Evolutionary conservation across 352 stramenopile genomes (phyloP).

Genomic region (Phytophthora pistaciae): DNA sequence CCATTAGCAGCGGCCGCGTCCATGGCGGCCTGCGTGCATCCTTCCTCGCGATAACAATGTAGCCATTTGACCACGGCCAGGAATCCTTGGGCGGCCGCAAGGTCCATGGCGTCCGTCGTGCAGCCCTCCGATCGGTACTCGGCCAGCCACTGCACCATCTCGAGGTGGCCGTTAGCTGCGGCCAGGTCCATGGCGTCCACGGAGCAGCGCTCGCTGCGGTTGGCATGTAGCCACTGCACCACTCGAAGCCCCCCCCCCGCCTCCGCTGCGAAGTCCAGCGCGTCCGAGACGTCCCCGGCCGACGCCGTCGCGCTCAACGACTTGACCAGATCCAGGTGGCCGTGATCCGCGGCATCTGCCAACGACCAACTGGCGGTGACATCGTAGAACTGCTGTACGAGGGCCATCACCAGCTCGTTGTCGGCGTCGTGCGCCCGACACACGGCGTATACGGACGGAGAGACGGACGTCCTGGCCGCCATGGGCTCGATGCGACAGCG

Average conservation of each 20-base stretch:
- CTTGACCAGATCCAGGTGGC: slow-evolving; percentile 46
- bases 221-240: slow-evolving; percentile 43
- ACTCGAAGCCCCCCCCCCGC: slow-evolving; percentile 37
- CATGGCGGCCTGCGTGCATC: slow-evolving; percentile 21
- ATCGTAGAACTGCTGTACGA: slow-evolving; percentile 55
- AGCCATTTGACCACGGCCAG: slow-evolving; percentile 45
- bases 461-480: slow-evolving; percentile 29
- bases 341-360: slow-evolving; percentile 45
- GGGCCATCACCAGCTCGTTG: slow-evolving; percentile 40
- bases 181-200: slow-evolving; percentile 44
- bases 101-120: slow-evolving; percentile 46
- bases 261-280: slow-evolving; percentile 38
- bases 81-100: slow-evolving; percentile 38
- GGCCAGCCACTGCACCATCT: slow-evolving; percentile 48
- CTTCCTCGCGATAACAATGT: slow-evolving; percentile 38
- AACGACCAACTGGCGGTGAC: slow-evolving; percentile 46
- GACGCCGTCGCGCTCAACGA: slow-evolving; percentile 27
- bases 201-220: slow-evolving; percentile 37
- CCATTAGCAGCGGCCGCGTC: slow-evolving; percentile 38
- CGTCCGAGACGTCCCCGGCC: neutral
- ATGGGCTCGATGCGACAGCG: neutral
- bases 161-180: slow-evolving; percentile 34
- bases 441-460: slow-evolving; percentile 49
- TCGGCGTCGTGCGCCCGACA: slow-evolving; percentile 42
- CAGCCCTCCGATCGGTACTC: slow-evolving; percentile 39